phyloP scores from a whole-genome alignment of 495 filamentous ascomycete genomes.

The Aspergillus coremiiformis region DNA sequence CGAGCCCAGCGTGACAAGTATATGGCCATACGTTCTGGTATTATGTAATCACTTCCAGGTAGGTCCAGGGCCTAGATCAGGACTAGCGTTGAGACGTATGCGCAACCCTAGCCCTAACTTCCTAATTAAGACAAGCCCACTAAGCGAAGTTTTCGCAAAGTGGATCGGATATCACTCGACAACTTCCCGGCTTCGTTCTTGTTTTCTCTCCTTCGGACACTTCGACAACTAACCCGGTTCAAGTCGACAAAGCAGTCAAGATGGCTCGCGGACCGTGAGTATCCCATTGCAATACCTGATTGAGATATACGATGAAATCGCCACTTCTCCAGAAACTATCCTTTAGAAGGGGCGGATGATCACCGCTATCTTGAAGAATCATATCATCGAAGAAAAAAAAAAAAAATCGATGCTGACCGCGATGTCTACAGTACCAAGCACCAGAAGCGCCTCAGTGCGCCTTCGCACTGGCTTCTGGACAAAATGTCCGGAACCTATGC shows the following conservation, averaged over 20 bases:
- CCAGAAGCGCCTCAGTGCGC: slow-evolving; percentile 98
- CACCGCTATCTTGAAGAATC: background rate
- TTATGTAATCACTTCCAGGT: background rate
- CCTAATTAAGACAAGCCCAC: slow-evolving; percentile 21
- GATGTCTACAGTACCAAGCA: slow-evolving; percentile 81
- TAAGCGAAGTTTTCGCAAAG: slow-evolving; percentile 31
- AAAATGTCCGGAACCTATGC: slow-evolving; percentile 98
- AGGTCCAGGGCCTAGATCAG: slow-evolving; percentile 11
- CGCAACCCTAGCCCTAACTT: background rate
- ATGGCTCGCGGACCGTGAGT: slow-evolving; percentile 68
- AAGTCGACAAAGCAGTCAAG: slow-evolving; percentile 43
- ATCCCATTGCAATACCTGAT: background rate
- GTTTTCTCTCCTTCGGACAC: slow-evolving; percentile 26
- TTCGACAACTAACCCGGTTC: slow-evolving; percentile 36
- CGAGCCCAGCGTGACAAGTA: too few relatives aligned
- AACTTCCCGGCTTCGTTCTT: slow-evolving; percentile 7
- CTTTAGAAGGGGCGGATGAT: background rate
- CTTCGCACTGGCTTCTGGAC: slow-evolving; percentile 99
- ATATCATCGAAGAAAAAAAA: too few relatives aligned
- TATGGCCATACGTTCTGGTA: background rate
- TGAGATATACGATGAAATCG: background rate
- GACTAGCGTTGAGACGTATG: slow-evolving; percentile 28
- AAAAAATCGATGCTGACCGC: slow-evolving; percentile 23
- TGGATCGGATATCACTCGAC: slow-evolving; percentile 21
- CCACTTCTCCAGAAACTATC: background rate